phyloP scores from a whole-genome alignment of 2,329 filamentous ascomycete species.

The Trichoderma cornu-damae region DNA sequence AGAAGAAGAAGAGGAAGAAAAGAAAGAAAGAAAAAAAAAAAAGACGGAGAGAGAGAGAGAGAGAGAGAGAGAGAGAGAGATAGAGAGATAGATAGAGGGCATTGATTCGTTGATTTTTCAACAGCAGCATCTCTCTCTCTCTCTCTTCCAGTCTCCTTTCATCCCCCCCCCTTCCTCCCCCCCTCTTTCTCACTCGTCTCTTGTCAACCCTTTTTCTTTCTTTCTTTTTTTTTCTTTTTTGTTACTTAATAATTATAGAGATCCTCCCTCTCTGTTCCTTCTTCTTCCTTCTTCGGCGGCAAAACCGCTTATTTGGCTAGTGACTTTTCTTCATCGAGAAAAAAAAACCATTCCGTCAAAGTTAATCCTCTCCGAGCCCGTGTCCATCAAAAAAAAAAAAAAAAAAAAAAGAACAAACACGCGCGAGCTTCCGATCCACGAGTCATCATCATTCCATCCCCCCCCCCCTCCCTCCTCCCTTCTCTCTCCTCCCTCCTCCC shows the following conservation, averaged over 20 bases:
- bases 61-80: too few relatives aligned
- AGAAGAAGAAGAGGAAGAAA: too few relatives aligned
- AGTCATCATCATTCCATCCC: slow-evolving; percentile 6
- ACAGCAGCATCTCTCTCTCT: neutral
- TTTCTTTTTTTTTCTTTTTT: too few relatives aligned
- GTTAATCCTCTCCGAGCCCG: slow-evolving; percentile 17
- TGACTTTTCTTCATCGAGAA: neutral
- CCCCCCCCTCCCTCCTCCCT: neutral
- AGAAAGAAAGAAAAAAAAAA: too few relatives aligned
- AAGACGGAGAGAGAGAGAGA: too few relatives aligned
- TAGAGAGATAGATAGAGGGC: too few relatives aligned
- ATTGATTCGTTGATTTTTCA: neutral
- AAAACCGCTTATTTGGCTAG: neutral
- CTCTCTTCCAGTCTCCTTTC: neutral
- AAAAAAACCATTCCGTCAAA: slow-evolving; percentile 13
- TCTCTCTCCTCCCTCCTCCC: too few relatives aligned
- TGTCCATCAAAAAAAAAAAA: too few relatives aligned
- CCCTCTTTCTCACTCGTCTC: neutral
- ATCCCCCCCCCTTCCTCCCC: neutral
- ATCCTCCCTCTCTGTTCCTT: too few relatives aligned
- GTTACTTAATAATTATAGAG: too few relatives aligned
- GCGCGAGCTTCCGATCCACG: slow-evolving; percentile 14
- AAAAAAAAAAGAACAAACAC: too few relatives aligned
- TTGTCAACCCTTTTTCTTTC: too few relatives aligned
- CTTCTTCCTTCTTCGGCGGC: neutral